These are phyloP conservation scores for Vinca minor DNA, from an alignment of 257 asterid species.

Conservation along the genomic window DNA sequence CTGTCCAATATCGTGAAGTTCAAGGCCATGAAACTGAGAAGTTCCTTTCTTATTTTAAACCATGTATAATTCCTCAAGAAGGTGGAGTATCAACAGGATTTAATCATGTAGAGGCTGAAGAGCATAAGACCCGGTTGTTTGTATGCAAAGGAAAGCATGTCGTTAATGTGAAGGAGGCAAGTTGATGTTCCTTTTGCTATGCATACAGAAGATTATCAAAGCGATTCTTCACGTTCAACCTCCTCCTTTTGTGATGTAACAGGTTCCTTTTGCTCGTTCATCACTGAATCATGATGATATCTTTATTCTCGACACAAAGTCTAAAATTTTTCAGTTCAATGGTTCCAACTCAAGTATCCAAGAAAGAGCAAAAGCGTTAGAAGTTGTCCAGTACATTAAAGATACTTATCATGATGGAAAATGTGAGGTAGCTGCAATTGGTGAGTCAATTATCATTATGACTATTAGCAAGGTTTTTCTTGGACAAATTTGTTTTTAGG, in stretches of 20 bases:
- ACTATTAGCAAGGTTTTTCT: too few species aligned
- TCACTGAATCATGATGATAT: constrained; percentile 96
- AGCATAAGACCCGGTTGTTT: constrained; percentile 64
- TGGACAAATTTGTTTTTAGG: constrained; percentile 12
- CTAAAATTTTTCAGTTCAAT: constrained; percentile 87
- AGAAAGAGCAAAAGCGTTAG: constrained; percentile 99
- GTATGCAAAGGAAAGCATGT: constrained; percentile 96
- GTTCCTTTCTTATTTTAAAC: constrained; percentile 96
- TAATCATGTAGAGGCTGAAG: constrained; percentile 70
- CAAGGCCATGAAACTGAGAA: constrained; percentile 97
- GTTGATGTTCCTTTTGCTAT: constrained; percentile 20
- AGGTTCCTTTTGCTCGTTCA: constrained; percentile 92
- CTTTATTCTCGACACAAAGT: constrained; percentile 85
- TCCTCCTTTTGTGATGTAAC: constrained; percentile 22
- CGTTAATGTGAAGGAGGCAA: constrained; percentile 91
- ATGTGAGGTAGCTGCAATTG: constrained; percentile 92
- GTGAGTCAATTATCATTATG: constrained; percentile 45
- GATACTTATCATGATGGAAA: constrained; percentile 95
- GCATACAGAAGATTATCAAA: constrained; percentile 6
- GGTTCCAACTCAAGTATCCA: constrained; percentile 96
- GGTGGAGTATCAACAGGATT: constrained; percentile 96
- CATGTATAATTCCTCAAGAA: constrained; percentile 93
- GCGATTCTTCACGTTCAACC: neutral
- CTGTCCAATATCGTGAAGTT: constrained; percentile 93
- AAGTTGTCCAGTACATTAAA: constrained; percentile 92